These are phyloP conservation scores for Cadophora gregata DNA, from an alignment of 2,329 filamentous ascomycete genomes.

Conservation along the genomic window DNA sequence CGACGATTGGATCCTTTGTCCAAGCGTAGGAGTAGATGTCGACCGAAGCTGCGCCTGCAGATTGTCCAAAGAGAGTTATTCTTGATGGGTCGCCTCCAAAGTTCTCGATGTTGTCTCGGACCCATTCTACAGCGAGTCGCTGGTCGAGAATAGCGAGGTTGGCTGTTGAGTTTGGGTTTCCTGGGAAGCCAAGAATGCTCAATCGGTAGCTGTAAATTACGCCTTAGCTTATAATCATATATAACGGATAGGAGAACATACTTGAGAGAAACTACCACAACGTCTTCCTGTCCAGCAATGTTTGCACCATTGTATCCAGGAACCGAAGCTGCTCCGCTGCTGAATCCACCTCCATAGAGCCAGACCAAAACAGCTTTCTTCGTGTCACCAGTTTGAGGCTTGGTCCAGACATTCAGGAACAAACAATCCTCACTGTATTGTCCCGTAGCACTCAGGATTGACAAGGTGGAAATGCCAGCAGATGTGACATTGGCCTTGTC, in stretches of 20 bases:
- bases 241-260: slow-evolving; percentile 41
- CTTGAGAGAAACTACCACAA: slow-evolving; percentile 55
- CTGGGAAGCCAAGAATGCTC: slow-evolving; percentile 49
- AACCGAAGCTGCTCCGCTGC: slow-evolving; percentile 47
- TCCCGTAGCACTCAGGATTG: slow-evolving; percentile 18
- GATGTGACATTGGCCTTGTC: slow-evolving; percentile 36
- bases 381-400: slow-evolving; percentile 41
- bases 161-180: slow-evolving; percentile 35
- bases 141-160: slow-evolving; percentile 71
- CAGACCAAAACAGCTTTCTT: slow-evolving; percentile 53
- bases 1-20: slow-evolving; percentile 42
- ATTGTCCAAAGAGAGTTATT: slow-evolving; percentile 62
- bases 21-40: slow-evolving; percentile 45
- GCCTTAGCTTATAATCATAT: slow-evolving; percentile 23
- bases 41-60: slow-evolving; percentile 61
- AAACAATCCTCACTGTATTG: slow-evolving; percentile 47
- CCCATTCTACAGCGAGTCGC: slow-evolving; percentile 63
- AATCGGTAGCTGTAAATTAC: slow-evolving; percentile 45
- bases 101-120: slow-evolving; percentile 60
- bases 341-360: slow-evolving; percentile 52
- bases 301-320: slow-evolving; percentile 51
- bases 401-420: slow-evolving; percentile 48
- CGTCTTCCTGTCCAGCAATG: slow-evolving; percentile 51
- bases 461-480: slow-evolving; percentile 28
- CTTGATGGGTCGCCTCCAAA: slow-evolving; percentile 65